Percentiles rank a stretch among this genome's conserved stretches.
Conservation (phyloP, 2,329 filamentous ascomycete species). For the Alternaria longipes region DNA sequence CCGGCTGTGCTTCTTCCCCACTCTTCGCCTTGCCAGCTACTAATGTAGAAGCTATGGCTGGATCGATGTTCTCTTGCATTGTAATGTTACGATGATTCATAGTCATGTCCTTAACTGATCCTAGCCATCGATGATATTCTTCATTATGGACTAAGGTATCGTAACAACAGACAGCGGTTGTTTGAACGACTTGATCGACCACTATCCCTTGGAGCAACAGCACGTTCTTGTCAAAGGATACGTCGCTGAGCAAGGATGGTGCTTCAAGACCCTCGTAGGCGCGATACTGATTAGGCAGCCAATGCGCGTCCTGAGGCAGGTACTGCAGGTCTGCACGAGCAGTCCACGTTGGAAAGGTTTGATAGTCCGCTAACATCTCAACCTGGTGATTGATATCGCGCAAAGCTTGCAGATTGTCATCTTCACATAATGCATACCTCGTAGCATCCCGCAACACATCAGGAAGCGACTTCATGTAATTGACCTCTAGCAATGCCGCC, state of each 20-base stretch:
- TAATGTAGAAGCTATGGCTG: neutral
- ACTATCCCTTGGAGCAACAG: neutral
- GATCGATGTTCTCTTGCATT: too few relatives aligned
- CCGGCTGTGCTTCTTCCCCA: neutral
- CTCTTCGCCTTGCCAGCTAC: accelerated
- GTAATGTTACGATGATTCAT: neutral
- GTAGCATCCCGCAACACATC: neutral
- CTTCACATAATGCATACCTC: neutral
- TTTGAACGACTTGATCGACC: neutral
- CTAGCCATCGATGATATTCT: neutral
- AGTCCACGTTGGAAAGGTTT: neutral
- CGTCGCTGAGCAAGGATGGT: neutral
- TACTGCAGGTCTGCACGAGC: neutral
- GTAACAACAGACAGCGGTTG: accelerated
- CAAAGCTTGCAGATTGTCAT: too few relatives aligned
- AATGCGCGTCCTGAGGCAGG: accelerated
- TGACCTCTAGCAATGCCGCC: neutral
- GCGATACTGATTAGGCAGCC: accelerated
- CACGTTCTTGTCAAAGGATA: neutral
- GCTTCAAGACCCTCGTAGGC: neutral
- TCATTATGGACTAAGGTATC: accelerated
- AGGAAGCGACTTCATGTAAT: neutral
- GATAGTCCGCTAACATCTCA: accelerated
- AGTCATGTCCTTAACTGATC: accelerated
- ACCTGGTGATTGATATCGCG: neutral